phyloP scores from a whole-genome alignment of 306 rosid genomes.

The Medicago truncatula region MtrunA17r5.0-ANR NC_053044.1:37560001-37560500 shows the following conservation, averaged over 20 bases:
- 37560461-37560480: too few relatives aligned
- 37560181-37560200: not conserved
- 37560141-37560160: not conserved
- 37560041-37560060: not conserved
- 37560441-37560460: too few relatives aligned
- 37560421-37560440: too few relatives aligned
- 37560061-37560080: conserved; percentile 4
- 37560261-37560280: not conserved
- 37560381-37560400: not conserved
- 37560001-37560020: too few relatives aligned
- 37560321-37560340: not conserved
- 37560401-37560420: too few relatives aligned
- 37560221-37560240: not conserved
- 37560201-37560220: not conserved
- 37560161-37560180: not conserved
- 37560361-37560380: not conserved
- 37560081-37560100: not conserved
- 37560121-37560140: not conserved
- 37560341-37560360: not conserved
- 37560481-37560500: too few relatives aligned
- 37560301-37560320: not conserved
- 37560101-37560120: not conserved
- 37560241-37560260: not conserved
- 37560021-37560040: not conserved
- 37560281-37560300: not conserved